Base-by-base conservation (phyloP, 148 eudicot genomes). In the Drosera capensis region DNA sequence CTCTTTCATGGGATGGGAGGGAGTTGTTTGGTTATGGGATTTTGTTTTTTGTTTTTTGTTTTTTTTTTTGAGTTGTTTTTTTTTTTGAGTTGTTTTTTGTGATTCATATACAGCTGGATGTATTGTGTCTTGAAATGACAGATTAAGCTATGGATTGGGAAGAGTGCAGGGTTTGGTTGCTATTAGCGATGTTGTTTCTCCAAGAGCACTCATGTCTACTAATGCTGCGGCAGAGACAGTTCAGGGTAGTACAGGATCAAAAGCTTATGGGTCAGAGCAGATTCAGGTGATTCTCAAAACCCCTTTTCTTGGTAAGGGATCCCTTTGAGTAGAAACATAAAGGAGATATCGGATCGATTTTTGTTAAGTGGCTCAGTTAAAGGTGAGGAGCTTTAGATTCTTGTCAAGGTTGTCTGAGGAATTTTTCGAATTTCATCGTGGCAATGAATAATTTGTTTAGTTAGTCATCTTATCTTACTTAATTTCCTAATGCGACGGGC, bases 211-310 rank as follows among this genome's bases (percentile, higher is more conserved):
- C 49, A 71, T 78, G 74, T 75, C 97, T 7, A 64, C 80, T 23
- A 73, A 66, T 41, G 42, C 62, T 34, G 64, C 70, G 2, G 45
- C 71, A 3, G 95, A 80, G 57, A 56, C 77, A 55, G 23, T 59
- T 60, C 62, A 58, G 48, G 73, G 52, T 43, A 65, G 59, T 59
- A 47, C 63, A 16, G 57, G 41, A 43, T 56, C 73, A 5, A 59
- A 75, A 28, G 67, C 69, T 38, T 90, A 90, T 64, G 99, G 99
- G 36, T 73, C 99, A 14, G 99, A 85, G 26, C 95, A 90, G 70
- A 90, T 90, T 85, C 99, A 85, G 95, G 99, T 90, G 31, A 55
- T 48, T 3, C 22, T 34, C n/a, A 34, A 18, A 18, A 2, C 21
- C 5, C 7, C 7, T 5, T 3, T 14, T 42, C 18, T 51, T 0